These are phyloP conservation scores for Sideroxylon spinosum DNA, from an alignment of 179 eudicot species.

Conservation along the genomic window DNA sequence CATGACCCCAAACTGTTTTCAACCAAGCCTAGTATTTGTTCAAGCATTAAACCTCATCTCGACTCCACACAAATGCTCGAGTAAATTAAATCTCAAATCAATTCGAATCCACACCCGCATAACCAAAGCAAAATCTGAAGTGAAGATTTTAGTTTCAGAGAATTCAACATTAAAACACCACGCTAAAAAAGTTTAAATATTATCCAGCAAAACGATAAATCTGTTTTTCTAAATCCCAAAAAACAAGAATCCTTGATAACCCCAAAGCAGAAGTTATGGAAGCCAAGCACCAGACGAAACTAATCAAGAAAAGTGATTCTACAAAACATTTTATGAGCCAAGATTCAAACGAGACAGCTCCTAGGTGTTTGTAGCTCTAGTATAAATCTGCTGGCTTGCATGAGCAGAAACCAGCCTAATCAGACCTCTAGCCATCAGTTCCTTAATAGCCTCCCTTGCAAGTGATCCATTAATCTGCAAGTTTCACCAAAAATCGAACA, in stretches of 20 bases:
- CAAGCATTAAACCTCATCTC: too few relatives aligned
- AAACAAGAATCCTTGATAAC: neutral
- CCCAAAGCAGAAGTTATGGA: neutral
- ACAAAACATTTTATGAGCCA: neutral
- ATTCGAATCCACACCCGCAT: neutral
- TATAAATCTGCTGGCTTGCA: conserved; percentile 52
- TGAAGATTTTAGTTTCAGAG: neutral
- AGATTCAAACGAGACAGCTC: neutral
- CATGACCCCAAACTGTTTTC: too few relatives aligned
- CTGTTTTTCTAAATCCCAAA: neutral
- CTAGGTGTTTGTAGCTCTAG: conserved; percentile 47
- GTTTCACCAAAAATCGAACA: neutral
- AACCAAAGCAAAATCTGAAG: neutral
- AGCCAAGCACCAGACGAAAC: conserved; percentile 6
- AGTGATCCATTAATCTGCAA: conserved; percentile 45
- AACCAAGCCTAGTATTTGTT: too few relatives aligned
- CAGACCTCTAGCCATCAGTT: conserved; percentile 43
- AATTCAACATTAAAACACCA: neutral
- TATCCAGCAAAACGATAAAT: too few relatives aligned
- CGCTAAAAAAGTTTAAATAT: neutral
- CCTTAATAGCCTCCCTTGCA: conserved; percentile 46
- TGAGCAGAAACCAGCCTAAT: conserved; percentile 52
- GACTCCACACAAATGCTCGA: too few relatives aligned
- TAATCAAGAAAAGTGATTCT: neutral
- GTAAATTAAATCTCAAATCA: too few relatives aligned